A percentile compares a stretch with the other conserved stretches of the same genome.
Evolutionary conservation across 1,139 yeast genomes (phyloP).

Genomic region (Pichia kudriavzevii): DNA sequence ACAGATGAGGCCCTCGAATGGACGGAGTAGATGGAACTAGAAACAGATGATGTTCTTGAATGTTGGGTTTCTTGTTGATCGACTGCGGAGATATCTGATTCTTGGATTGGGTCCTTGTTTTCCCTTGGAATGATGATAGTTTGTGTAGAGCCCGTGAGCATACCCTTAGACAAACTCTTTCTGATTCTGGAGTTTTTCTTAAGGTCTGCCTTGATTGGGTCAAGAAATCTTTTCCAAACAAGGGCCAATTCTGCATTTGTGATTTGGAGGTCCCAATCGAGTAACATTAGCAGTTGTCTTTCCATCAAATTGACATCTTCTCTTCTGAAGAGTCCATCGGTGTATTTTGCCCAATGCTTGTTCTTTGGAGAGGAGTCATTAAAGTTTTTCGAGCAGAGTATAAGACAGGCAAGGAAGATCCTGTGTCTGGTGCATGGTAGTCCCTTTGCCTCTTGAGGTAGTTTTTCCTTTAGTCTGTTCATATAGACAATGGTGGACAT

Average conservation of each 20-base stretch:
- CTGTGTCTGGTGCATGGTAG: slow-evolving; percentile 73
- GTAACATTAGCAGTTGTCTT: slow-evolving; percentile 58
- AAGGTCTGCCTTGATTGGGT: slow-evolving; percentile 56
- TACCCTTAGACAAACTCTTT: slow-evolving; percentile 23
- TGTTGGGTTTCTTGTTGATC: slow-evolving; percentile 16
- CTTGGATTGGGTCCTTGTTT: not conserved
- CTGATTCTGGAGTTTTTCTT: slow-evolving; percentile 30
- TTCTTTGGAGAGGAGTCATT: slow-evolving; percentile 74
- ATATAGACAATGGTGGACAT: slow-evolving; percentile 66
- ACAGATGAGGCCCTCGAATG: slow-evolving; percentile 27
- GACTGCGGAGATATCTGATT: slow-evolving; percentile 1
- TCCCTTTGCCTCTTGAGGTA: slow-evolving; percentile 68
- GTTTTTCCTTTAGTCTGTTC: slow-evolving; percentile 48
- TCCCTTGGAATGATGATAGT: slow-evolving; percentile 19
- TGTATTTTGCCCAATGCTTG: slow-evolving; percentile 69
- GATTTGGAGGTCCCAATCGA: slow-evolving; percentile 65
- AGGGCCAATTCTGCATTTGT: slow-evolving; percentile 45
- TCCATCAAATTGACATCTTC: slow-evolving; percentile 77
- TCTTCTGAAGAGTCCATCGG: slow-evolving; percentile 60
- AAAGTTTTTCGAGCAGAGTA: slow-evolving; percentile 64
- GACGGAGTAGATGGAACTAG: slow-evolving; percentile 15
- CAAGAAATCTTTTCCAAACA: slow-evolving; percentile 45
- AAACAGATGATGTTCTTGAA: slow-evolving; percentile 25
- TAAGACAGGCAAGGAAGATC: slow-evolving; percentile 64
- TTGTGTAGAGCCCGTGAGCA: slow-evolving; percentile 24